A percentile compares a stretch with the other conserved stretches of the same genome.
Evolutionary conservation across 2,329 filamentous ascomycete species (phyloP).

Genomic region (Aspergillus quadricinctus): DNA sequence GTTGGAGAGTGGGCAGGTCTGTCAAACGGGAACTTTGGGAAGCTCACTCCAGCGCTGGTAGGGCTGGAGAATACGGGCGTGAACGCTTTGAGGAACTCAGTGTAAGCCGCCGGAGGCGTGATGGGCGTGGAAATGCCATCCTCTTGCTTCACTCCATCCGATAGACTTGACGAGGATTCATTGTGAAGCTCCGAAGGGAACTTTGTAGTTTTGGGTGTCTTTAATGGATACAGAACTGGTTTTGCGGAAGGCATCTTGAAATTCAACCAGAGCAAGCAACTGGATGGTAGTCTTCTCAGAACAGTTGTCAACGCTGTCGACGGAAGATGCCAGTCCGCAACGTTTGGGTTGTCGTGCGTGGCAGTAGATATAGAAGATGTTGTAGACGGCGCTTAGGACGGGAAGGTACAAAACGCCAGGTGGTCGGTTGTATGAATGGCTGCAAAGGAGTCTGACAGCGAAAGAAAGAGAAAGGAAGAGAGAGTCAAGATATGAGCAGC

Average conservation of each 20-base stretch:
- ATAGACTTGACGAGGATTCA: conserved; percentile 51
- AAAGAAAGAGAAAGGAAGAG: not conserved
- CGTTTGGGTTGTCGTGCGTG: conserved; percentile 2
- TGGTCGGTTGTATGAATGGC: conserved; percentile 3
- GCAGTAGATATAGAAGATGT: conserved; percentile 5
- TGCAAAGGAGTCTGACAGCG: not conserved
- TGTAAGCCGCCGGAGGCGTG: conserved; percentile 83
- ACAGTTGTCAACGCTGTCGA: not conserved
- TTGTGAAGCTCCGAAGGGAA: conserved; percentile 56
- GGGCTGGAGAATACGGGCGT: conserved; percentile 67
- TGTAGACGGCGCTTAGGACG: not conserved
- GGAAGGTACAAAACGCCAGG: not conserved
- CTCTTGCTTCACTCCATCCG: conserved; percentile 65
- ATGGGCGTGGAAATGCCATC: conserved; percentile 74
- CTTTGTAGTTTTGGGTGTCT: conserved; percentile 41
- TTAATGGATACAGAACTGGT: conserved; percentile 38
- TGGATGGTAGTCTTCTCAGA: not conserved
- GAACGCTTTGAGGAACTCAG: conserved; percentile 85
- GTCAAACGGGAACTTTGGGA: conserved; percentile 39
- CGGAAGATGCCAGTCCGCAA: not conserved
- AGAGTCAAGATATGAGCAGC: not conserved
- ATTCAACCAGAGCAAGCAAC: not conserved
- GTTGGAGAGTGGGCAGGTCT: conserved; percentile 28
- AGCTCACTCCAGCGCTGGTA: conserved; percentile 53
- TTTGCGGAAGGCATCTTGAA: conserved; percentile 29